Evolutionary conservation across 768 basidiomycete genomes (phyloP).

Genomic region (Harrya chromipes): DNA sequence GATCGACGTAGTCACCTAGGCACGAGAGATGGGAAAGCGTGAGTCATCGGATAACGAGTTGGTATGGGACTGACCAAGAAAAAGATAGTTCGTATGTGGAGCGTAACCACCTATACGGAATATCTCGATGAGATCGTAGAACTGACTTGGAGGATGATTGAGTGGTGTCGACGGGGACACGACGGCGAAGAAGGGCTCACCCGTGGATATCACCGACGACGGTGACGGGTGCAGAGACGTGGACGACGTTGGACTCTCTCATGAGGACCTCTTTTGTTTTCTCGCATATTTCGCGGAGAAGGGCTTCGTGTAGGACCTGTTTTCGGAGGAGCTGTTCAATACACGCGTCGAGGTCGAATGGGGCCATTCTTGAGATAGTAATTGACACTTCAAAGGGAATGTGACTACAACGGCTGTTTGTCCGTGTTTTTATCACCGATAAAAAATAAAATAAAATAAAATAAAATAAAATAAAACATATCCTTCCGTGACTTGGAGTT

Average conservation of each 20-base stretch:
- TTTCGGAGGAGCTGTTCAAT: constrained; percentile 87
- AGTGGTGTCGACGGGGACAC: constrained; percentile 28
- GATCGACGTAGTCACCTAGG: constrained; percentile 96
- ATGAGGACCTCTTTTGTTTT: constrained; percentile 99
- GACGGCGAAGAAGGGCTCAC: constrained; percentile 48
- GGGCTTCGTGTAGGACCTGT: constrained; percentile 91
- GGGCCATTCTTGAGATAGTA: constrained; percentile 29
- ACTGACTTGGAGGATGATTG: constrained; percentile 69
- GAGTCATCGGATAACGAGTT: background rate
- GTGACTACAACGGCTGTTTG: constrained; percentile 15
- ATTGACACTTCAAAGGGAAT: background rate
- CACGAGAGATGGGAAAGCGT: background rate
- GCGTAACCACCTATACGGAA: constrained; percentile 98
- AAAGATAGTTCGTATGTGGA: constrained; percentile 96
- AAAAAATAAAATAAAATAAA: constrained; percentile 15
- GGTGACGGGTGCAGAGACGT: constrained; percentile 94
- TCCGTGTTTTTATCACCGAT: constrained; percentile 12
- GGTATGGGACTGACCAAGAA: constrained; percentile 69
- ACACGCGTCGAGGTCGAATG: constrained; percentile 97
- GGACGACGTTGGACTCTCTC: constrained; percentile 98
- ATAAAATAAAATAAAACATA: background rate
- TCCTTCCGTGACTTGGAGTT: constrained; percentile 5
- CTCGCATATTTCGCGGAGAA: constrained; percentile 97
- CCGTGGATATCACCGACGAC: constrained; percentile 99
- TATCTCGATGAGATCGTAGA: constrained; percentile 98